These are phyloP conservation scores for Syzygium aromaticum DNA, from an alignment of 345 rosid genomes.

Conservation along the genomic window DNA sequence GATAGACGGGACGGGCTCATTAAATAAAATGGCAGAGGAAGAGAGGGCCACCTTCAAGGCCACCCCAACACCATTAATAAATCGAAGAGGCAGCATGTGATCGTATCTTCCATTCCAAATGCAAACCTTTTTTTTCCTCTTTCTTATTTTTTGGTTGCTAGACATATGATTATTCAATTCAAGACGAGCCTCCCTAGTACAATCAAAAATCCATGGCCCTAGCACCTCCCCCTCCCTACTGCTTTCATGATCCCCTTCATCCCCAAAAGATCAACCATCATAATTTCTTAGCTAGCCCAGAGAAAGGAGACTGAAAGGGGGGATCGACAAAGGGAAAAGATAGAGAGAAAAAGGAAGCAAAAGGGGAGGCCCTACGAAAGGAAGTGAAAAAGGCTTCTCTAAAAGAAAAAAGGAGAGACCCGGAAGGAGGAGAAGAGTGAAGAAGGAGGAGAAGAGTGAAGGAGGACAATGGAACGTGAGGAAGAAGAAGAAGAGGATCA, in stretches of 20 bases:
- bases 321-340: neutral
- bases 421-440: slow-evolving; percentile 5
- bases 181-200: neutral
- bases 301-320: neutral
- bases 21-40: neutral
- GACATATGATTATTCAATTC: neutral
- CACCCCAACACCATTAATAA: neutral
- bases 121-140: neutral
- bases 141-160: neutral
- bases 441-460: neutral
- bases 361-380: neutral
- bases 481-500: neutral
- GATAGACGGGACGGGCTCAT: neutral
- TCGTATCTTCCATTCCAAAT: neutral
- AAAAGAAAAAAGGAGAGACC: neutral
- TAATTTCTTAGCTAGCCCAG: neutral
- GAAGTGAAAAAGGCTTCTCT: neutral
- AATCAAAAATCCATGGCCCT: neutral
- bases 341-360: neutral
- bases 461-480: neutral
- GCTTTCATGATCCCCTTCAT: neutral
- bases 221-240: neutral
- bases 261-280: neutral
- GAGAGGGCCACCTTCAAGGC: neutral
- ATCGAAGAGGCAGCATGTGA: neutral